Conservation (phyloP, 1,139 yeast species). For the Suhomyces wounanorum region DNA sequence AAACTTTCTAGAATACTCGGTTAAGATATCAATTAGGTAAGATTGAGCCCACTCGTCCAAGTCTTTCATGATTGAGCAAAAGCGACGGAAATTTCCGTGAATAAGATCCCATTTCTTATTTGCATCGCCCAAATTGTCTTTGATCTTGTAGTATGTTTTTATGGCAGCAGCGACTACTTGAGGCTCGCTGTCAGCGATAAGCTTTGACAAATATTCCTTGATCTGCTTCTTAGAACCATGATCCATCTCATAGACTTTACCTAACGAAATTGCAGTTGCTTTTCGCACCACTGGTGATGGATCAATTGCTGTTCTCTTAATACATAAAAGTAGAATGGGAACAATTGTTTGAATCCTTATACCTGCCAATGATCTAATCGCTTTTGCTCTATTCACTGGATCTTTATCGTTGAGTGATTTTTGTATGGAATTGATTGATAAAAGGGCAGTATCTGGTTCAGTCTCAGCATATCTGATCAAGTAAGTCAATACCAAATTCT, state of each 20-base stretch:
- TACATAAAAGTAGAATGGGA: conserved; percentile 74
- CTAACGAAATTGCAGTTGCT: conserved; percentile 77
- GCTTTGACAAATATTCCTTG: conserved; percentile 47
- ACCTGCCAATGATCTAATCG: conserved; percentile 79
- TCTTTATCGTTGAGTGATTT: conserved; percentile 71
- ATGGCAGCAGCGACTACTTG: conserved; percentile 74
- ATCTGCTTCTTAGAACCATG: conserved; percentile 37
- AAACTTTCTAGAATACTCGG: conserved; percentile 65
- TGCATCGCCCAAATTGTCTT: conserved; percentile 15
- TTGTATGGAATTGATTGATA: conserved; percentile 91
- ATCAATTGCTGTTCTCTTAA: conserved; percentile 70
- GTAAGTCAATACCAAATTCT: conserved; percentile 78
- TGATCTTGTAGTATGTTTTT: conserved; percentile 54
- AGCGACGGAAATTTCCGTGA: conserved; percentile 70
- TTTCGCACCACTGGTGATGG: conserved; percentile 76
- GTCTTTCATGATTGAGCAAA: conserved; percentile 53
- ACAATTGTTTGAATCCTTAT: conserved; percentile 77
- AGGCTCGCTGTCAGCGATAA: conserved; percentile 65
- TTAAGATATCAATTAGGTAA: conserved; percentile 59
- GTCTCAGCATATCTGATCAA: conserved; percentile 76
- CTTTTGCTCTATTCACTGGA: conserved; percentile 68
- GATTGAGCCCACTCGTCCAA: conserved; percentile 83
- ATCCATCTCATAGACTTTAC: conserved; percentile 57
- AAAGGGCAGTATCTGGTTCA: conserved; percentile 84
- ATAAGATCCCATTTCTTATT: conserved; percentile 60